Conservation (phyloP, 2,329 filamentous ascomycete species). For the Ceratocystis cacaofunesta region DNA sequence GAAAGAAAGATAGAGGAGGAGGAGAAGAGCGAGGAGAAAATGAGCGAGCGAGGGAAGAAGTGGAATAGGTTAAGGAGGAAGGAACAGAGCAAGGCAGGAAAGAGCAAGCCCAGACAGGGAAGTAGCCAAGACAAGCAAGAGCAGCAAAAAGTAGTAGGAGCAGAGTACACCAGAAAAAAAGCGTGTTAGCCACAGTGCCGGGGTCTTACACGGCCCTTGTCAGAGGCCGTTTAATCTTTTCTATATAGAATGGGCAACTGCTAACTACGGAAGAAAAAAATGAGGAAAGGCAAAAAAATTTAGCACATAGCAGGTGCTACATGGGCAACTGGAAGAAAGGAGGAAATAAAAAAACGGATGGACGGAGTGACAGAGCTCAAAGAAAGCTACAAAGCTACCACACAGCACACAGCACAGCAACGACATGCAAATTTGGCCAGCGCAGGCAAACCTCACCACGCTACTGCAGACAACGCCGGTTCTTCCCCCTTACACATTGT, state of each 20-base stretch:
- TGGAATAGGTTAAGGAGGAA: constrained; percentile 18
- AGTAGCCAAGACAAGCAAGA: constrained; percentile 3
- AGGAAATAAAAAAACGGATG: constrained; percentile 3
- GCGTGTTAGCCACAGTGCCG: constrained; percentile 5
- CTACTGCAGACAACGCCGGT: background rate
- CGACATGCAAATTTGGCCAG: background rate
- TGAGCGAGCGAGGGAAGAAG: constrained; percentile 7
- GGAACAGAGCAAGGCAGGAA: constrained; percentile 23
- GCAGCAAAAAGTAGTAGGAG: background rate
- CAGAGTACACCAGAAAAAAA: background rate
- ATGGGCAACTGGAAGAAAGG: background rate
- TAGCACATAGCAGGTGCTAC: too few species aligned
- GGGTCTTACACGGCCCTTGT: constrained; percentile 5
- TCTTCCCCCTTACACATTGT: background rate
- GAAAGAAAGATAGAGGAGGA: constrained; percentile 14
- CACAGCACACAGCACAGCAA: too few species aligned
- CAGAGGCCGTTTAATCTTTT: background rate
- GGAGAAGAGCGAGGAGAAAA: constrained; percentile 20
- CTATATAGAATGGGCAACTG: background rate
- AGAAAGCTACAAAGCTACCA: too few species aligned
- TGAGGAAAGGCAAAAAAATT: background rate
- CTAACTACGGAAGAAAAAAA: background rate
- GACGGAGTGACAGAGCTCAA: too few species aligned
- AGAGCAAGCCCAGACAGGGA: constrained; percentile 8
- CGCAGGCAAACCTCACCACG: background rate